Evolutionary conservation across 2,329 filamentous ascomycete genomes (phyloP).

Genomic region (Leptographium lundbergii): DNA sequence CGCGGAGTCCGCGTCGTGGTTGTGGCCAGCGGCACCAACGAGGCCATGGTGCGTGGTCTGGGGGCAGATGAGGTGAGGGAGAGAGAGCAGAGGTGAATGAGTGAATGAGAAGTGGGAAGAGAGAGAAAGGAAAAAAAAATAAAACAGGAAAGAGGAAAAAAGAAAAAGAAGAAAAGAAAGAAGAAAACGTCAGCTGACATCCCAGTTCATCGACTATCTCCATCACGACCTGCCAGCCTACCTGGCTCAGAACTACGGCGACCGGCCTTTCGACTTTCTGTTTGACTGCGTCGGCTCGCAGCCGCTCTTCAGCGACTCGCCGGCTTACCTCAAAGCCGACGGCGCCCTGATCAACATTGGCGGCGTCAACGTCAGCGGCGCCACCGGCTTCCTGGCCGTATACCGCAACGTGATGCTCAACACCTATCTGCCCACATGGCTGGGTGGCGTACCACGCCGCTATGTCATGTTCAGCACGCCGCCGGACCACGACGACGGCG

Average conservation of each 20-base stretch:
- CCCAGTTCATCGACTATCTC: conserved; percentile 27
- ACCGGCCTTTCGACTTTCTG: conserved; percentile 25
- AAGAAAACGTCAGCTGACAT: neutral
- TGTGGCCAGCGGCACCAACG: conserved; percentile 32
- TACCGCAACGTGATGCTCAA: neutral
- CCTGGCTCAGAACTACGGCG: conserved; percentile 20
- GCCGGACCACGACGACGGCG: conserved; percentile 13
- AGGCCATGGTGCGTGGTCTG: conserved; percentile 27
- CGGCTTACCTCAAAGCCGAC: conserved; percentile 23
- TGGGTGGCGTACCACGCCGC: conserved; percentile 19
- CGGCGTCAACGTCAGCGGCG: conserved; percentile 15
- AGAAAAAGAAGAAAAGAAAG: too few relatives aligned
- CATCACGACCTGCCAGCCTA: conserved; percentile 21
- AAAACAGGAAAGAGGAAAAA: neutral
- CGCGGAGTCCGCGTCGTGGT: conserved; percentile 27
- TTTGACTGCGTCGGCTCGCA: conserved; percentile 37
- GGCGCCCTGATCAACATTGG: conserved; percentile 23
- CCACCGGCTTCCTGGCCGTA: conserved; percentile 13
- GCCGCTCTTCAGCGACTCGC: conserved; percentile 26
- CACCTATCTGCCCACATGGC: conserved; percentile 12
- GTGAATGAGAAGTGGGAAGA: neutral
- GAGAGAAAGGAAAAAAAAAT: neutral
- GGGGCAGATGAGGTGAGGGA: conserved; percentile 32
- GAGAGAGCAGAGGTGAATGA: neutral
- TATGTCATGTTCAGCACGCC: conserved; percentile 17